Base-by-base conservation (phyloP, 352 stramenopile genomes). In the Aphanomyces cochlioides region DNA sequence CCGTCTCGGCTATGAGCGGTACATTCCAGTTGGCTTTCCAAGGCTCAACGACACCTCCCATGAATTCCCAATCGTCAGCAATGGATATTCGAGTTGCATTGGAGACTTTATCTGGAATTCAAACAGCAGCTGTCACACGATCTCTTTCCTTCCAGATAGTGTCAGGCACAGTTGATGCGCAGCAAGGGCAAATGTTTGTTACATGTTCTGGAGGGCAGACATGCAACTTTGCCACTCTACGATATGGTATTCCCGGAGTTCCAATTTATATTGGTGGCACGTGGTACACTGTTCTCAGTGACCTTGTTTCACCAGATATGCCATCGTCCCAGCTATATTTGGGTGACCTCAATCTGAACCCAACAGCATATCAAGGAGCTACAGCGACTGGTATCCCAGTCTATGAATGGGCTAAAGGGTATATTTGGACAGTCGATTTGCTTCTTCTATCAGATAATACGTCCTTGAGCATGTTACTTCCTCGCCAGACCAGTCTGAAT, bases 1-100 rank as follows among this genome's bases (percentile, higher is more conserved):
- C 63, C 12, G 34, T 64, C 5, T 79, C 77, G 28, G 78, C 84
- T 38, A 92, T 93, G 83, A 93, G 85, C 38, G 84, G 86, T 1
- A 94, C 84, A 17, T 92, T 92, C 71, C 84, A 90, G 67, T 72
- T 94, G 7, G 83, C 84, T 0, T 92, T 90, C 70, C 76, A 79
- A 13, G 80, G 74, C 36, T 73, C 75, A 40, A 90, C 81, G 54
- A 94, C 84, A 0, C 79, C 78, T 0, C 75, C 82, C 0, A 57
- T 94, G 19, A 92, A 94, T 38, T 77, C 83, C 1, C 82, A 90
- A 61, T 91, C 84, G 1, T 86, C 74, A n/a, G 81, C 74, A 0
- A 64, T 80, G 19, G 84, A 92, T 36, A 64, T 93, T 7, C 80
- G 83, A 4, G 89, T 85, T 61, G 84, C 84, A 1, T 72, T 93